Evolutionary conservation across 1,284 basidiomycete genomes (phyloP), one percentile per base, ranked within the genome.

Genomic region (Nidula niveotomentosa): DNA sequence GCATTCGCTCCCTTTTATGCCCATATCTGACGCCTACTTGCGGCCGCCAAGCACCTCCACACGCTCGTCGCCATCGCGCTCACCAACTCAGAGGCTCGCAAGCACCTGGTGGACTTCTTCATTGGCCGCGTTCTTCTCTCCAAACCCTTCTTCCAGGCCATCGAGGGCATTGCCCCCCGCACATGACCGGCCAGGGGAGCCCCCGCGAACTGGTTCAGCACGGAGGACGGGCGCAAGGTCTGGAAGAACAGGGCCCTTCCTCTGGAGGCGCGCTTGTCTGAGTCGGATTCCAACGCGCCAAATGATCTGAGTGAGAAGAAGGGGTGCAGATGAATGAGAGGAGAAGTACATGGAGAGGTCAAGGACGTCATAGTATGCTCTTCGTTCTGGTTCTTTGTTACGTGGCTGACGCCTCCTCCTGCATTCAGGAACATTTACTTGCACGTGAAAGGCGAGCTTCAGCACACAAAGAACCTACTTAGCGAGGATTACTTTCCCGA

Each of bases 71-170:
- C 82, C 23, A 88, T 97, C 61, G 80, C 97, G 64, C 77, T 93
- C 60, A 96, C 94, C 68, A 97, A 96, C 75, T 88, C 88, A 0
- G 95, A 97, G 74, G 88, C 92, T 39, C 90, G 94, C 66, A 97
- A 97, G 72, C 86, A 96, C 51, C 70, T 94, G 53, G 83, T 83
- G 36, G 93, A 96, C 72, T 84, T 93, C 62, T 85, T 85, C 33
- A 86, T 96, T 55, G 93, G 92, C 0, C 90, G 94, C 53, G 93
- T 96, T n/a, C 77, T 97, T 54, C 87, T 96, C 58, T 87, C 93
- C 15, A 86, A 84, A 51, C 85, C 84, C 33, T 90, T 91, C 0
- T 70, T 77, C 62, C 91, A 94, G 70, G 88, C 83, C 8, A 90
- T 92, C n/a, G 81, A 86, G 53, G 70, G 71, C 35, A 76, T 93